Conservation (phyloP, 176 grass and related monocot species). For the Rhynchospora breviuscula region DNA sequence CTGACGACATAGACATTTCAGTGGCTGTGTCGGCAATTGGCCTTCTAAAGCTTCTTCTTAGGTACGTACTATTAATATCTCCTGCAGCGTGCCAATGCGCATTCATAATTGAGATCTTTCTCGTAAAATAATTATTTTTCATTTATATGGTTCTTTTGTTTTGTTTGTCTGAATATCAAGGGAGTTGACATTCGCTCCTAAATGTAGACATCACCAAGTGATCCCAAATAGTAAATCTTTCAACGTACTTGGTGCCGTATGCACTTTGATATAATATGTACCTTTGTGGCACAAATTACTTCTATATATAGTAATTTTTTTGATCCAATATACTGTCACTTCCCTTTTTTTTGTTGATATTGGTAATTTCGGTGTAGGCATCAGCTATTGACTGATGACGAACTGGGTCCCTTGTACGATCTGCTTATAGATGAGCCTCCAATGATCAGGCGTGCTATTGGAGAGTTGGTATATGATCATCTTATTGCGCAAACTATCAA, state of each 20-base stretch:
- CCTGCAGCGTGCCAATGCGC: neutral
- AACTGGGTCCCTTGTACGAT: conserved; percentile 94
- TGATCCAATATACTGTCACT: neutral
- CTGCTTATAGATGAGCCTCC: conserved; percentile 98
- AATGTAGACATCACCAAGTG: neutral
- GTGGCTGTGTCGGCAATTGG: conserved; percentile 97
- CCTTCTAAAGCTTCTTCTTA: conserved; percentile 81
- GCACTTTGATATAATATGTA: neutral
- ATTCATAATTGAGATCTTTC: neutral
- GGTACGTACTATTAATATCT: conserved; percentile 34
- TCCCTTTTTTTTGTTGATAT: neutral
- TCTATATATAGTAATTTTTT: neutral
- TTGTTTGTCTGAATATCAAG: neutral
- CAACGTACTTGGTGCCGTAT: neutral
- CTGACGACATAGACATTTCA: conserved; percentile 96
- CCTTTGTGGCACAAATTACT: neutral
- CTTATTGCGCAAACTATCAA: conserved; percentile 94
- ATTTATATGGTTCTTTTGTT: neutral
- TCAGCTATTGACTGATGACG: conserved; percentile 91
- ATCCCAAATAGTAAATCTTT: neutral
- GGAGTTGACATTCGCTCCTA: neutral
- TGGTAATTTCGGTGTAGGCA: conserved; percentile 54
- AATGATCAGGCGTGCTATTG: conserved; percentile 93
- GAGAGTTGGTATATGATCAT: conserved; percentile 97
- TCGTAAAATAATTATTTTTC: neutral